A percentile compares a stretch with the other conserved stretches of the same genome.
These are phyloP conservation scores for Globisporangium emineosum DNA, from an alignment of 352 stramenopile genomes.

Conservation along the genomic window DNA sequence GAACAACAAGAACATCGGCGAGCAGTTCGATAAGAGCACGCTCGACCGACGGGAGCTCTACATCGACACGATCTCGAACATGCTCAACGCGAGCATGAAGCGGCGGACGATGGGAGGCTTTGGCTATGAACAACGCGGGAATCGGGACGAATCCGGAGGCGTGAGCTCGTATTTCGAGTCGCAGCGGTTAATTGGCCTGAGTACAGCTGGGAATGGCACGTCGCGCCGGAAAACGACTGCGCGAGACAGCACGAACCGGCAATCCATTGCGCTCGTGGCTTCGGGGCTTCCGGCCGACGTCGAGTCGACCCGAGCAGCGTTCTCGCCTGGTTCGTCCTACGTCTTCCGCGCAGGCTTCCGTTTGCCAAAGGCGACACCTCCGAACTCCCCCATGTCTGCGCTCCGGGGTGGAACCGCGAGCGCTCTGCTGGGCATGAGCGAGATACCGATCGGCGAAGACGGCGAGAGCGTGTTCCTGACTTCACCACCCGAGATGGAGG, in stretches of 20 bases:
- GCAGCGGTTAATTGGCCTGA: conserved; percentile 31
- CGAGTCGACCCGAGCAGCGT: conserved; percentile 27
- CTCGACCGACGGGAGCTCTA: conserved; percentile 78
- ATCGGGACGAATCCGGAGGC: conserved; percentile 13
- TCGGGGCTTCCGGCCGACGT: conserved; percentile 29
- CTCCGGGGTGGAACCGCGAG: not conserved
- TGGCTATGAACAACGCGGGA: conserved; percentile 10
- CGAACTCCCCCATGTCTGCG: conserved; percentile 17
- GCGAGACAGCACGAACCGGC: conserved; percentile 17
- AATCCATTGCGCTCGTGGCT: conserved; percentile 28
- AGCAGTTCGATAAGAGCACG: conserved; percentile 83
- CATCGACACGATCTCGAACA: conserved; percentile 77
- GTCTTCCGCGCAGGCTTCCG: conserved; percentile 59
- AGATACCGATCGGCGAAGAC: conserved; percentile 17
- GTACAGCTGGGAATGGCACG: conserved; percentile 16
- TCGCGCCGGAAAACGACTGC: conserved; percentile 26
- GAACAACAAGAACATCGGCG: conserved; percentile 88
- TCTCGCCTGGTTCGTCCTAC: conserved; percentile 37
- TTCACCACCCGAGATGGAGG: conserved; percentile 20
- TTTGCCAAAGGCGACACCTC: conserved; percentile 43
- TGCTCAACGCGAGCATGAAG: conserved; percentile 71
- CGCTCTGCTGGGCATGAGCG: conserved; percentile 2
- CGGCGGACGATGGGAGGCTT: conserved; percentile 48
- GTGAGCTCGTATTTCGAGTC: conserved; percentile 46
- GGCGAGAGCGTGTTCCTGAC: conserved; percentile 11